Conservation (phyloP, 192 early-diverging fungal species). For the Paraglomus brasilianum region DNA sequence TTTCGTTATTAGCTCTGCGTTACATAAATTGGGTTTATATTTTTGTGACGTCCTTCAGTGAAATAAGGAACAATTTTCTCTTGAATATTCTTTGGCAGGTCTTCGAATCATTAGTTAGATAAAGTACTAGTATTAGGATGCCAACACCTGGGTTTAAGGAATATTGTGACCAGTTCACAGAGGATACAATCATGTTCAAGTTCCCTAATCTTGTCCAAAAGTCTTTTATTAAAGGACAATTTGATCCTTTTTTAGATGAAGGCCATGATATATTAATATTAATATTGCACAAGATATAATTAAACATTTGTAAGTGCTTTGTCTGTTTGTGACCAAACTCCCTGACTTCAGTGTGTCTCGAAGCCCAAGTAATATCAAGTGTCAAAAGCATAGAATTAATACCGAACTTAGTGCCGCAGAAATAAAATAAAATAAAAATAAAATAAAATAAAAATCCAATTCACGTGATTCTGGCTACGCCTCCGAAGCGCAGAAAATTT, state of each 20-base stretch:
- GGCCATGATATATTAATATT: too few relatives aligned
- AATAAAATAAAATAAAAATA: too few relatives aligned
- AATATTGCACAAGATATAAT: constrained; percentile 5
- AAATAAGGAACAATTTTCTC: constrained; percentile 22
- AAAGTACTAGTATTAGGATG: too few relatives aligned
- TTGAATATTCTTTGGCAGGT: not conserved
- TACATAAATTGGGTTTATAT: constrained; percentile 24
- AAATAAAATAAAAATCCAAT: too few relatives aligned
- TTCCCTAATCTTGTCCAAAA: constrained; percentile 1
- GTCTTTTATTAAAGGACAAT: not conserved
- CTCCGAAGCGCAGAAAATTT: too few relatives aligned
- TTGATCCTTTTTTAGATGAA: constrained; percentile 4
- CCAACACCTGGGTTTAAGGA: not conserved
- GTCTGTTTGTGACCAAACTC: not conserved
- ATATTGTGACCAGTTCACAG: constrained; percentile 13
- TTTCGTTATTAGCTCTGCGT: constrained; percentile 17
- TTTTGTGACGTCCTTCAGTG: constrained; percentile 15
- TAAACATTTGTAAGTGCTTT: constrained; percentile 7
- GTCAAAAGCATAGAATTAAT: too few relatives aligned
- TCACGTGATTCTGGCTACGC: too few relatives aligned
- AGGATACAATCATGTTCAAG: not conserved
- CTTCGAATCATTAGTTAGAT: too few relatives aligned
- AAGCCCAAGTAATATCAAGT: too few relatives aligned
- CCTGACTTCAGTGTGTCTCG: too few relatives aligned
- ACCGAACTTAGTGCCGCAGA: too few relatives aligned